These are phyloP conservation scores for Domatiomyces globalis DNA, from an alignment of 2,329 filamentous ascomycete species.

Conservation along the genomic window DNA sequence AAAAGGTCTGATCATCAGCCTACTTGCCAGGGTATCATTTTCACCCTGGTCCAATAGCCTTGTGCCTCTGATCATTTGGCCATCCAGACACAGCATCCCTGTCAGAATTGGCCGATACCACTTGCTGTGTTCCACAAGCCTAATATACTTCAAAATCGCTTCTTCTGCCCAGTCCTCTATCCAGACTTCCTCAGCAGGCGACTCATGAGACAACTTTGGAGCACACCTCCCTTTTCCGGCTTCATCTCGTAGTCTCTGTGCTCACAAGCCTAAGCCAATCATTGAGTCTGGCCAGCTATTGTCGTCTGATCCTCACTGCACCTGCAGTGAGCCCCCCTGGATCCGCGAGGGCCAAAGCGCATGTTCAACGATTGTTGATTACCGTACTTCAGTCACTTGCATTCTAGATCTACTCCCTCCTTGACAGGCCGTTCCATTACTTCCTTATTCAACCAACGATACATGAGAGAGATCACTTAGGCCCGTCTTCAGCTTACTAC, in stretches of 20 bases:
- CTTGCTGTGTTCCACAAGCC: conserved; percentile 9
- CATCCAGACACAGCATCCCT: conserved; percentile 7
- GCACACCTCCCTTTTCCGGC: neutral
- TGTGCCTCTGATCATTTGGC: conserved; percentile 5
- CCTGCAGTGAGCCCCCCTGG: too few relatives aligned
- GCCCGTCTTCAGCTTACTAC: too few relatives aligned
- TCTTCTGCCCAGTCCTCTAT: conserved; percentile 5
- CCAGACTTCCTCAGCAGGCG: conserved; percentile 3
- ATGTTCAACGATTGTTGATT: too few relatives aligned
- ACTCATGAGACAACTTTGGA: conserved; percentile 8
- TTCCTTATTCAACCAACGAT: too few relatives aligned
- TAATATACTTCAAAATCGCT: conserved; percentile 7
- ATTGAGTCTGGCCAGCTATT: neutral
- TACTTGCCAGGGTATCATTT: conserved; percentile 3
- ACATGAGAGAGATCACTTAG: too few relatives aligned
- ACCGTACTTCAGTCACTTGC: too few relatives aligned
- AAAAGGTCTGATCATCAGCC: conserved; percentile 6
- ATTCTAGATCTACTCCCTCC: too few relatives aligned
- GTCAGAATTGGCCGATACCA: conserved; percentile 9
- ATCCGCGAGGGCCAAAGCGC: too few relatives aligned
- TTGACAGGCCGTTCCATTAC: too few relatives aligned
- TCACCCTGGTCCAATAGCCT: conserved; percentile 6
- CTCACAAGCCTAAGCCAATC: neutral
- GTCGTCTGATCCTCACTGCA: neutral
- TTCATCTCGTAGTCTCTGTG: neutral